These are phyloP conservation scores for Rhodotorula sp. DNA, from an alignment of 1,284 basidiomycete genomes.

Conservation along the genomic window DNA sequence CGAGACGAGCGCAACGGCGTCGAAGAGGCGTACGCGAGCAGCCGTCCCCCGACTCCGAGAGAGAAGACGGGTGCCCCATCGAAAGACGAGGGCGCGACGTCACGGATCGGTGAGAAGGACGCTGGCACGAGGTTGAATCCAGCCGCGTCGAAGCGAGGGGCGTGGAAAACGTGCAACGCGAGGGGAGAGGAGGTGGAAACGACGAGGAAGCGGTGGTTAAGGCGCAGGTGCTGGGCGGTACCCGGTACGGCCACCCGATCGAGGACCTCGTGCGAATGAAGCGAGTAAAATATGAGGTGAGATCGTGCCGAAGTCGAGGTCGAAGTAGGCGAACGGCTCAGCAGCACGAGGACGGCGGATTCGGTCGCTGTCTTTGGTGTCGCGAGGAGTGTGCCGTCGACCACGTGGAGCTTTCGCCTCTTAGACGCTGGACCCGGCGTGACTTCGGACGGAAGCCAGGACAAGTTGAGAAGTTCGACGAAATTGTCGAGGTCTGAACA, in stretches of 20 bases:
- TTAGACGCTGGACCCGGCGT: not conserved
- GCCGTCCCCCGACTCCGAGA: slow-evolving; percentile 27
- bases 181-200: slow-evolving; percentile 25
- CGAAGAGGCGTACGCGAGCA: slow-evolving; percentile 34
- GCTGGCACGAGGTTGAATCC: not conserved
- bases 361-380: not conserved
- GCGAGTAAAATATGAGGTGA: slow-evolving; percentile 30
- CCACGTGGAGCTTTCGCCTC: not conserved
- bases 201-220: slow-evolving; percentile 11
- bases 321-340: not conserved
- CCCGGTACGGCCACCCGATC: slow-evolving; percentile 13
- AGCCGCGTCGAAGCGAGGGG: not conserved
- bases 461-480: slow-evolving; percentile 31
- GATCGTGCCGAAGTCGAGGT: slow-evolving; percentile 3
- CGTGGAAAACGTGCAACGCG: slow-evolving; percentile 27
- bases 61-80: slow-evolving; percentile 31
- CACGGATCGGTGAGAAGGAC: slow-evolving; percentile 26
- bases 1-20: slow-evolving; percentile 3
- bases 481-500: slow-evolving; percentile 34
- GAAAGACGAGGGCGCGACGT: slow-evolving; percentile 17
- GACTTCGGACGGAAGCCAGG: not conserved
- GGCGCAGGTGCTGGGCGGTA: slow-evolving; percentile 12
- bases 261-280: slow-evolving; percentile 22
- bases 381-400: slow-evolving; percentile 15
- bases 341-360: slow-evolving; percentile 26